Evolutionary conservation across 208 protist genomes (phyloP), one percentile per base, ranked within the genome.

Genomic region (Leishmania braziliensis): DNA sequence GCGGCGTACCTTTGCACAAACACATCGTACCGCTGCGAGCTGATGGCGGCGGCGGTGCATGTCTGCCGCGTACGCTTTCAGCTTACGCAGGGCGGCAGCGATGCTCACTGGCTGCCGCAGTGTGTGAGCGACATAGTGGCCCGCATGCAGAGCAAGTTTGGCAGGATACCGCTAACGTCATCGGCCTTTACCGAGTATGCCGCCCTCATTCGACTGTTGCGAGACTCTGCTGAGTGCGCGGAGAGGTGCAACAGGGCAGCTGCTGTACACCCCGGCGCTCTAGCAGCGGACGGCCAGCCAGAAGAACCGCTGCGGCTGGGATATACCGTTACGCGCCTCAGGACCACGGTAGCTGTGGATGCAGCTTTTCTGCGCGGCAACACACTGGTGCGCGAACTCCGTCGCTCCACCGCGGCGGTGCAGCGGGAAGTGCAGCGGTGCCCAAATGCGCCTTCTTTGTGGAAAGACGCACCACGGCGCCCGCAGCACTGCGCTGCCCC

Each of bases 1-100:
- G 69, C 77, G 10, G 82, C 77, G 1, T 85, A 81, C 43, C 70
- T 85, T n/a, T 68, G 71, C 14, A 81, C 76, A 12, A 68, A 85
- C 72, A 81, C 82, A 23, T 54, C 66, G 33, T 20, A 33, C 16
- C 84, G 84, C 43, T 78, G 81, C 60, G 5, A 73, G 33, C 81
- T 90, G 69, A 51, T 84, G 51, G 70, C 69, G 4, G 79, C 69
- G 9, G 78, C 72, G 16, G 78, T 86, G 29, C 63, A 74, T 53
- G 48, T 88, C 36, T 81, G 76, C 46, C 77, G 82, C 50, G 6
- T 81, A 0, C 82, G 82, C 29, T 36, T 85, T 10, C 71, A 73
- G 8, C 33, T 68, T 26, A 18, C 63, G 3, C 73, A 53, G 14
- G 33, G 58, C 58, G 63, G 58, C 51, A 69, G 65, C 18, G 77